Evolutionary conservation across 495 filamentous ascomycete genomes (phyloP).

Genomic region (Penicillium chermesinum): DNA sequence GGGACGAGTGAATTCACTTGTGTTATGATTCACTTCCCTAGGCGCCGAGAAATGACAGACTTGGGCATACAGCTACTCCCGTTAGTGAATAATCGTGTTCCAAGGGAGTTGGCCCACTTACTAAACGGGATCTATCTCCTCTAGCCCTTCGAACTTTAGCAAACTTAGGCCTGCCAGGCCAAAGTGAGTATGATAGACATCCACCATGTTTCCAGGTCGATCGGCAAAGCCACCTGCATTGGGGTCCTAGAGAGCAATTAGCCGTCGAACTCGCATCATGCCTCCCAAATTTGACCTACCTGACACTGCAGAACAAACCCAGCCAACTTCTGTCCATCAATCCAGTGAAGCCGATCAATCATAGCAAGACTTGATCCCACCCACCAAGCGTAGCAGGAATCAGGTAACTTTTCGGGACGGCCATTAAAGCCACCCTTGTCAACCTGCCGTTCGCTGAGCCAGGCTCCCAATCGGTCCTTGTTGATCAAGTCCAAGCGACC

Average conservation of each 20-base stretch:
- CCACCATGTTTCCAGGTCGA: conserved; percentile 87
- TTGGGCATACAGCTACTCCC: conserved; percentile 66
- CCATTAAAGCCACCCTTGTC: conserved; percentile 87
- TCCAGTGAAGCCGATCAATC: conserved; percentile 86
- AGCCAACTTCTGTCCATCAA: conserved; percentile 71
- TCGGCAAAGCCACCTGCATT: conserved; percentile 84
- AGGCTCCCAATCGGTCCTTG: conserved; percentile 71
- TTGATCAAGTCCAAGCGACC: conserved; percentile 78
- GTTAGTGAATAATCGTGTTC: conserved; percentile 2
- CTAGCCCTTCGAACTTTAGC: conserved; percentile 65
- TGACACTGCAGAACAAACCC: conserved; percentile 79
- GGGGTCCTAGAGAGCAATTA: conserved; percentile 54
- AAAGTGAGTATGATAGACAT: conserved; percentile 94
- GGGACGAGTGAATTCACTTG: not conserved
- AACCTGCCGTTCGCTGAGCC: conserved; percentile 90
- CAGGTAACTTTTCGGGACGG: conserved; percentile 89
- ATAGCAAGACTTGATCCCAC: conserved; percentile 83
- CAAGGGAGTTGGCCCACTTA: conserved; percentile 38
- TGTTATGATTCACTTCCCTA: conserved; percentile 23
- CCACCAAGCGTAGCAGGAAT: conserved; percentile 99
- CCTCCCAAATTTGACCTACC: conserved; percentile 36
- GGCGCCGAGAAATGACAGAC: conserved; percentile 53
- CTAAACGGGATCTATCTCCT: conserved; percentile 85
- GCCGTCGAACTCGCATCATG: not conserved
- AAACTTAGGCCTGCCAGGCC: conserved; percentile 85